Conservation (phyloP, 441 rosid genomes). For the Eutrema salsugineum region DNA sequence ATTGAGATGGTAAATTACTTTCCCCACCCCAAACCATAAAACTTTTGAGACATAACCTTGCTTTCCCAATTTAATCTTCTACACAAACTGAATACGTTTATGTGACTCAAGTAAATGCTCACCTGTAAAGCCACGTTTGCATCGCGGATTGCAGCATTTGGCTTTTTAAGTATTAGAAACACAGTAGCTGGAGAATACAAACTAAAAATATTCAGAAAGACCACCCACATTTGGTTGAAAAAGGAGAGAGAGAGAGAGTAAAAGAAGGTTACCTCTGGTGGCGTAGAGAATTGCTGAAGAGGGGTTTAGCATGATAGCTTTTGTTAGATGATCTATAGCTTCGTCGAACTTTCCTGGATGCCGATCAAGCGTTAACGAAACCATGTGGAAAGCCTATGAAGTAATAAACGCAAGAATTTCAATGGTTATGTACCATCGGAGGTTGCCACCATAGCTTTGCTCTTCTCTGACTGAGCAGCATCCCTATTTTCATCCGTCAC, state of each 20-base stretch:
- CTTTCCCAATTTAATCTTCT: not conserved
- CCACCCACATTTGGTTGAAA: not conserved
- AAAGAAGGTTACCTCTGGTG: conserved; percentile 41
- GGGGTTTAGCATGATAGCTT: conserved; percentile 57
- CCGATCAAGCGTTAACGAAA: conserved; percentile 9
- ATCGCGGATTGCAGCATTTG: conserved; percentile 60
- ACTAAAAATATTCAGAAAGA: conserved; percentile 6
- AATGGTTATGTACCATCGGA: conserved; percentile 38
- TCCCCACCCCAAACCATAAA: conserved; percentile 2
- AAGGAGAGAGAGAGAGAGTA: not conserved
- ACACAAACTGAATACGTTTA: not conserved
- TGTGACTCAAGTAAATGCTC: conserved; percentile 4
- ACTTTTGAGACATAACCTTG: not conserved
- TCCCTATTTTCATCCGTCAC: conserved; percentile 55
- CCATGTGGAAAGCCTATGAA: not conserved
- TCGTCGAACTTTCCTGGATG: conserved; percentile 45
- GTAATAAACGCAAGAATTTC: not conserved
- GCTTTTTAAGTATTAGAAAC: conserved; percentile 50
- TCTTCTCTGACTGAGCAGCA: conserved; percentile 50
- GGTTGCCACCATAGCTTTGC: conserved; percentile 42
- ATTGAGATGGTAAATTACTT: not conserved
- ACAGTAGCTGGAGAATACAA: conserved; percentile 40
- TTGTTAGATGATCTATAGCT: conserved; percentile 43
- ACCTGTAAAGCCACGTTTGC: conserved; percentile 50
- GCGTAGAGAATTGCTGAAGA: conserved; percentile 57